These are phyloP conservation scores for Pyricularia sp. DNA, from an alignment of 2,329 filamentous ascomycete species.

Conservation along the genomic window DNA sequence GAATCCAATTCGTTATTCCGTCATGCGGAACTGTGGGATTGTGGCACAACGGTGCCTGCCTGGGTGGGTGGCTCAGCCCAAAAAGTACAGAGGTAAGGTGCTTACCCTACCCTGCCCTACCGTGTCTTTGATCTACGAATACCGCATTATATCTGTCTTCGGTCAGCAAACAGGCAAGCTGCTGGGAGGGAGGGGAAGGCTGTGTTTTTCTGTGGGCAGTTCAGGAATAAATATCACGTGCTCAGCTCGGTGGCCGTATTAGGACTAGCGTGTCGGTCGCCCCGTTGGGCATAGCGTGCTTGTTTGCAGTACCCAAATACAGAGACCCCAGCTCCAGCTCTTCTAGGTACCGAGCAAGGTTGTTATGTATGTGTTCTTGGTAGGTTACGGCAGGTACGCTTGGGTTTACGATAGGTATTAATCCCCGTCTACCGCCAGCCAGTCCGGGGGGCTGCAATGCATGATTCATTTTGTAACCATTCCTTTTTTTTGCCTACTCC, in stretches of 20 bases:
- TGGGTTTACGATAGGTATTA: not conserved
- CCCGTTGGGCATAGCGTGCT: not conserved
- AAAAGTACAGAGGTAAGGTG: not conserved
- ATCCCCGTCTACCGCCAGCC: not conserved
- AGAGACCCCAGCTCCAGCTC: not conserved
- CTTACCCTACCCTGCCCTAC: not conserved
- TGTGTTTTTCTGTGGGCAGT: not conserved
- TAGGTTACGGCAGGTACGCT: not conserved
- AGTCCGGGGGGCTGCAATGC: not conserved
- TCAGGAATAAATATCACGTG: not conserved
- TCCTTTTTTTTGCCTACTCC: not conserved
- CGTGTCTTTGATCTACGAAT: not conserved
- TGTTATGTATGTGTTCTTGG: not conserved
- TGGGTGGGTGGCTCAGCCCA: not conserved
- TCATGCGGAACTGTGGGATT: not conserved
- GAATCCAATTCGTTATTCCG: not conserved
- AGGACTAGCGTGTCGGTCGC: constrained; percentile 1
- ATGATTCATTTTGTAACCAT: not conserved
- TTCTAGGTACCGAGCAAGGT: not conserved
- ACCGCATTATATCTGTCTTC: not conserved
- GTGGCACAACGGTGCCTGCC: not conserved
- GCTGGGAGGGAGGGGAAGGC: not conserved
- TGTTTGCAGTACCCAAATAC: not conserved
- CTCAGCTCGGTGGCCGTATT: not conserved
- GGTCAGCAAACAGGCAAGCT: not conserved